phyloP scores from a whole-genome alignment of 1,139 yeast genomes.

The Eremothecium cymbalariae region DNA sequence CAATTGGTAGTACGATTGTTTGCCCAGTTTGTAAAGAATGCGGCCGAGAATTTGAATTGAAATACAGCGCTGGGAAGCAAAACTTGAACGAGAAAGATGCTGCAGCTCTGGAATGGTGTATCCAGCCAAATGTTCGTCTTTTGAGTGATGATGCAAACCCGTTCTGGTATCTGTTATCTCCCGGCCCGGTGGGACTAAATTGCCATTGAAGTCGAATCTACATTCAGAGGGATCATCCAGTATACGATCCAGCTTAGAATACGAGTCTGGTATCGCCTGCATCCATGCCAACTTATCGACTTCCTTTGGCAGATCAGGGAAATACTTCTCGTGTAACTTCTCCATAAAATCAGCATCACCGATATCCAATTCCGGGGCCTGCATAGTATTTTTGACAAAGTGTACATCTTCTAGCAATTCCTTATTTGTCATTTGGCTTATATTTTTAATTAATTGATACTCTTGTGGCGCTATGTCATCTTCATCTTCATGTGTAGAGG shows the following conservation, averaged over 20 bases:
- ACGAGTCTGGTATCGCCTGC: constrained; percentile 51
- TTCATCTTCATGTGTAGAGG: constrained; percentile 29
- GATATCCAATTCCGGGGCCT: constrained; percentile 39
- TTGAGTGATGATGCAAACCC: constrained; percentile 90
- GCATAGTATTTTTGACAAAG: constrained; percentile 47
- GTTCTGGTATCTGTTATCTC: constrained; percentile 44
- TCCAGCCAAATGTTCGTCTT: constrained; percentile 84
- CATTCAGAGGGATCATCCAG: constrained; percentile 61
- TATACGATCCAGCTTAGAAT: constrained; percentile 33
- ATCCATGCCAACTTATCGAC: constrained; percentile 85
- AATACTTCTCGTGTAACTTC: constrained; percentile 75
- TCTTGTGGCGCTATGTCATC: constrained; percentile 41
- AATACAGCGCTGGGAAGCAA: constrained; percentile 77
- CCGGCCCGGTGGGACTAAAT: constrained; percentile 50
- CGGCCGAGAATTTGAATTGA: constrained; percentile 86
- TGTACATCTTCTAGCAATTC: constrained; percentile 46
- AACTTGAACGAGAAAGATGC: constrained; percentile 68
- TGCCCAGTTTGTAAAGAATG: constrained; percentile 70
- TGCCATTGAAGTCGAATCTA: constrained; percentile 83
- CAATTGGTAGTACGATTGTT: constrained; percentile 46
- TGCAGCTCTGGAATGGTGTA: constrained; percentile 79
- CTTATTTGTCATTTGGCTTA: constrained; percentile 38
- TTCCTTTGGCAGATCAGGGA: constrained; percentile 82
- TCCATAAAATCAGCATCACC: constrained; percentile 72
- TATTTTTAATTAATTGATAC: constrained; percentile 35